These are phyloP conservation scores for Calonectria pauciramosa DNA, from an alignment of 2,329 filamentous ascomycete species.

Conservation along the genomic window DNA sequence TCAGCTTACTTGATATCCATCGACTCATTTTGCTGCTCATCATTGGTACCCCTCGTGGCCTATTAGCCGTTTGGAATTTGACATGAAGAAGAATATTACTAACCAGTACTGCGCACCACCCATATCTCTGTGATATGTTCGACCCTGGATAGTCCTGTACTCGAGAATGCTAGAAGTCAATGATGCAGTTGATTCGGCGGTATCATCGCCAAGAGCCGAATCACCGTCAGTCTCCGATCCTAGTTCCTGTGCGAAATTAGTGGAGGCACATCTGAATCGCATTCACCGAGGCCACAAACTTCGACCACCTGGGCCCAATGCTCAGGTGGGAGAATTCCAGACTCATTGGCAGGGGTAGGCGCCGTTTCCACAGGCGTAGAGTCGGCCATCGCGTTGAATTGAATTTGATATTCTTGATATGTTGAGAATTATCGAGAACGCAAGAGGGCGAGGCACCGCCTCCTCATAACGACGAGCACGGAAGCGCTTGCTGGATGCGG, in stretches of 20 bases:
- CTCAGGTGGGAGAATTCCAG: constrained; percentile 28
- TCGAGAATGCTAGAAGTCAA: constrained; percentile 31
- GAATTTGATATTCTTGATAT: background rate
- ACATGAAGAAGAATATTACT: accelerated
- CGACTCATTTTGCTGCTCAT: constrained; percentile 36
- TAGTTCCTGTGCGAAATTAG: constrained; percentile 14
- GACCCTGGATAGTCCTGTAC: constrained; percentile 34
- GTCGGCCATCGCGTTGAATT: background rate
- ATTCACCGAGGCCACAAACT: constrained; percentile 8
- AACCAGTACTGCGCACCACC: constrained; percentile 36
- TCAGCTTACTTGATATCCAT: constrained; percentile 35
- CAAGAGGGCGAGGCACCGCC: background rate
- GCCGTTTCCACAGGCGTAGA: background rate
- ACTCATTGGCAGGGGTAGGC: background rate
- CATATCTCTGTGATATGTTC: constrained; percentile 33
- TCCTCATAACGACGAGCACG: background rate
- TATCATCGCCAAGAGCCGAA: constrained; percentile 24
- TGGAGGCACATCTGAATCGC: background rate
- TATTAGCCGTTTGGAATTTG: background rate
- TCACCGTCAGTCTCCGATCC: constrained; percentile 20
- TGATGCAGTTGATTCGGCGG: constrained; percentile 22
- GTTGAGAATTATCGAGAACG: background rate
- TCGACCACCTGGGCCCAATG: constrained; percentile 35
- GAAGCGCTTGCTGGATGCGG: background rate
- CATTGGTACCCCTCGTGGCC: constrained; percentile 24